Evolutionary conservation across 2,329 filamentous ascomycete genomes (phyloP).

Genomic region (Paraphoma chrysanthemicola): DNA sequence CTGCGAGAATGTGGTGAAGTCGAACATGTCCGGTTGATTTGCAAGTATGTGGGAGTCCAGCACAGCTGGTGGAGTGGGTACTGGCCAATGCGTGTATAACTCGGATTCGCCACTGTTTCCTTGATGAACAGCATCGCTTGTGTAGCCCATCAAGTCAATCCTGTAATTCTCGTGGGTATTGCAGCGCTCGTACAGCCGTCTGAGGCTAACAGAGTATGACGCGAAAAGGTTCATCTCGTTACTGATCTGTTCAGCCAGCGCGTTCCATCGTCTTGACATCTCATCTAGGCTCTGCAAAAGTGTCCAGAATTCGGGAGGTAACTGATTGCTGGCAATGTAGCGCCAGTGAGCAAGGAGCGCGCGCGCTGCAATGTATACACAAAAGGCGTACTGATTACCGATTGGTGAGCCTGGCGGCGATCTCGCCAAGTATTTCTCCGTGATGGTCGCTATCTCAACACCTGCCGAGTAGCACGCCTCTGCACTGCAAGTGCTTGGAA

Average conservation of each 20-base stretch:
- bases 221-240: slow-evolving; percentile 8
- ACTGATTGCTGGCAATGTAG: slow-evolving; percentile 10
- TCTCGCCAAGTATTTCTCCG: slow-evolving; percentile 23
- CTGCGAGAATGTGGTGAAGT: slow-evolving; percentile 16
- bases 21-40: slow-evolving; percentile 1
- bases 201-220: slow-evolving; percentile 14
- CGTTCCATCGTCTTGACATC: slow-evolving; percentile 20
- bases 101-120: not conserved
- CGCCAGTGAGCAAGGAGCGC: slow-evolving; percentile 24
- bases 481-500: slow-evolving; percentile 21
- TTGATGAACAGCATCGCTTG: slow-evolving; percentile 10
- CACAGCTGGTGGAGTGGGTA: not conserved
- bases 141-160: slow-evolving; percentile 20
- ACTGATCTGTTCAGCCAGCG: not conserved
- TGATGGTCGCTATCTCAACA: slow-evolving; percentile 24
- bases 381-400: slow-evolving; percentile 23
- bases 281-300: slow-evolving; percentile 25
- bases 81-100: not conserved
- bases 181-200: slow-evolving; percentile 15
- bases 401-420: slow-evolving; percentile 15
- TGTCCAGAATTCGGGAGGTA: slow-evolving; percentile 21
- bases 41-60: not conserved
- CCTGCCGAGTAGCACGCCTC: slow-evolving; percentile 23
- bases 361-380: slow-evolving; percentile 27
- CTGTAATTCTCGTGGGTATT: slow-evolving; percentile 5